phyloP scores from a whole-genome alignment of 2,329 filamentous ascomycete genomes.

The Ramichloridium luteum region DNA sequence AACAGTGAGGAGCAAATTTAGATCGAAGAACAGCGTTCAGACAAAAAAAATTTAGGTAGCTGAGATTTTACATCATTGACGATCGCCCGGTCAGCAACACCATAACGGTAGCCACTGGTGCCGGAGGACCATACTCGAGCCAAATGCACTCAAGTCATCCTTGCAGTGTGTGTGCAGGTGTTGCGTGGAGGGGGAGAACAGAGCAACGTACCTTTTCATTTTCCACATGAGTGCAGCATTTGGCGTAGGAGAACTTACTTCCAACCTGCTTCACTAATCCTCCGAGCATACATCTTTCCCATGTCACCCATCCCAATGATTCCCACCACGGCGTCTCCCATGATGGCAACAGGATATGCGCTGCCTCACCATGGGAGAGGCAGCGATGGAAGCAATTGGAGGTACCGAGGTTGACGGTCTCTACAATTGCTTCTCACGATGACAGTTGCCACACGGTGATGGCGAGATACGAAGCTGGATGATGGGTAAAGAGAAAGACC shows the following conservation, averaged over 20 bases:
- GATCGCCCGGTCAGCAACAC: slow-evolving; percentile 40
- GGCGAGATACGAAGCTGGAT: no score
- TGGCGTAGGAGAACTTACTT: slow-evolving; percentile 51
- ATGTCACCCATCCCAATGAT: slow-evolving; percentile 99
- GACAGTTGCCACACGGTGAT: no score
- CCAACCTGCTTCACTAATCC: slow-evolving; percentile 85
- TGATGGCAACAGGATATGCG: slow-evolving; percentile 21
- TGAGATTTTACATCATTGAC: slow-evolving; percentile 98
- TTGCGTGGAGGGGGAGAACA: slow-evolving; percentile 8
- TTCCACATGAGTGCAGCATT: neutral
- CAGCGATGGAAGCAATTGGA: no score
- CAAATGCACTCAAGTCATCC: slow-evolving; percentile 99
- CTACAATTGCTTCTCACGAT: no score
- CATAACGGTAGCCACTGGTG: slow-evolving; percentile 61
- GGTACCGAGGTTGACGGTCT: no score
- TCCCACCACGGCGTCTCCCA: slow-evolving; percentile 67
- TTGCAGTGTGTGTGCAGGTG: slow-evolving; percentile 30
- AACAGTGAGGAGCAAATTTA: no score
- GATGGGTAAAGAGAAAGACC: no score
- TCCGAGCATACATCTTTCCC: slow-evolving; percentile 95
- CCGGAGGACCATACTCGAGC: slow-evolving; percentile 83
- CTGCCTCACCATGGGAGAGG: neutral
- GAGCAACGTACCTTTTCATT: slow-evolving; percentile 25
- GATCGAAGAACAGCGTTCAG: no score
- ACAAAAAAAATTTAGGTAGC: slow-evolving; percentile 90